Evolutionary conservation across 2,329 filamentous ascomycete genomes (phyloP), one percentile per base, ranked within the genome.

Genomic region (Fusarium concolor): DNA sequence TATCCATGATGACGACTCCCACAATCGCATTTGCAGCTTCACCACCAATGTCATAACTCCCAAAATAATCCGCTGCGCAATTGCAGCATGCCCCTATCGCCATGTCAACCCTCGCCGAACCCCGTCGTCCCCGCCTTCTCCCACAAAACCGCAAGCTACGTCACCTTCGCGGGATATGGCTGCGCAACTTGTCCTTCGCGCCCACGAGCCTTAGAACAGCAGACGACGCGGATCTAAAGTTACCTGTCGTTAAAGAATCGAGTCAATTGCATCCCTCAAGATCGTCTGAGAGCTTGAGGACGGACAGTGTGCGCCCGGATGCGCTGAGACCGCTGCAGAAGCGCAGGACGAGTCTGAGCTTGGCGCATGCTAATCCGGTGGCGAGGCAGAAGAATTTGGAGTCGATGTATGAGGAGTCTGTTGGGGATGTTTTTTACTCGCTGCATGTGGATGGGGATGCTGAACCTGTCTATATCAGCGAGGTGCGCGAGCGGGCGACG

Each of bases 371-470:
- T 15, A 85, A 74, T 46, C 84, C 84, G 1, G 64, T 79, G 5
- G 80, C 82, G 26, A 79, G 93, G 55, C 94, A 97, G 81, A 89
- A 89, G 78, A 90, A 89, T 76, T 82, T 97, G 41, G 92, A 96
- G 77, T 85, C 90, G 68, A 86, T 92, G 10, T 87, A 92, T 28
- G 88, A 89, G 52, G 87, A 85, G 71, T 86, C 88, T 51, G 89
- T 96, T 79, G 93, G 90, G n/a, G 92, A 97, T 79, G 89, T 90
- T 17, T 97, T 97, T 84, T 96, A 97, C 78, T 92, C 93, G 4
- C 76, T 97, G 51, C 94, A 97, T 77, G 87, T 90, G 44, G 82
- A 87, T 2, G 86, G 81, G 5, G 79, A 88, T 51, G 79, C 85
- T 45, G 90, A 93, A 17, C 94, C 95, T 0, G 81, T 97, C n/a